A percentile compares a stretch with the other conserved stretches of the same genome.
Evolutionary conservation across 495 filamentous ascomycete species (phyloP).

Genomic region (Xylaria telfairii): DNA sequence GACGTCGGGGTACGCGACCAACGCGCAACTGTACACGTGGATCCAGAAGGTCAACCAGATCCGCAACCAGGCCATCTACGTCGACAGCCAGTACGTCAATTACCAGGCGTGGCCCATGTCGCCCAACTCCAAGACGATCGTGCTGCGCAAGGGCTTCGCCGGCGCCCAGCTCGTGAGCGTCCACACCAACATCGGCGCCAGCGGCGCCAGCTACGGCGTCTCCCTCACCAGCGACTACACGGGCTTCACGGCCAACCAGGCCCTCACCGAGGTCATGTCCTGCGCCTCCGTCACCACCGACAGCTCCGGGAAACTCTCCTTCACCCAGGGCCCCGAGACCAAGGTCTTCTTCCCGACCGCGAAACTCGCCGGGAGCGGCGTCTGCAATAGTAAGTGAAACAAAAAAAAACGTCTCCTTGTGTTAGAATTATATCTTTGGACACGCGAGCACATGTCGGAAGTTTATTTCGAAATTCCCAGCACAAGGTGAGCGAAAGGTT

Average conservation of each 20-base stretch:
- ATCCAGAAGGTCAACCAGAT: conserved; percentile 65
- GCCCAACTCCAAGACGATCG: conserved; percentile 61
- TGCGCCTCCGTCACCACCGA: conserved; percentile 54
- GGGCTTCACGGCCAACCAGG: conserved; percentile 45
- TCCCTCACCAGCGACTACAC: conserved; percentile 50
- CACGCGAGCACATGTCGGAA: background rate
- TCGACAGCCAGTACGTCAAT: conserved; percentile 53
- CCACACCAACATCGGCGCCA: conserved; percentile 63
- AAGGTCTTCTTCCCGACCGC: conserved; percentile 54
- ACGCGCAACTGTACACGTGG: conserved; percentile 62
- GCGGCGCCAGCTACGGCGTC: conserved; percentile 52
- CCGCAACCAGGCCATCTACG: conserved; percentile 60
- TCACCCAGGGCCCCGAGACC: conserved; percentile 56
- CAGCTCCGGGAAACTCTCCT: conserved; percentile 49
- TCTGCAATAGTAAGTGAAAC: conserved; percentile 40
- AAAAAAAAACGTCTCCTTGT: background rate
- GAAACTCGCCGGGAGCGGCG: conserved; percentile 44
- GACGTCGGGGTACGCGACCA: conserved; percentile 66
- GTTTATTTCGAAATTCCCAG: background rate
- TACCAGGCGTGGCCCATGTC: conserved; percentile 64
- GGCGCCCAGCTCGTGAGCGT: conserved; percentile 61
- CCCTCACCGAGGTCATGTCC: conserved; percentile 57
- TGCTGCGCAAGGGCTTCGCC: conserved; percentile 65
- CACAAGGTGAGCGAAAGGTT: background rate
- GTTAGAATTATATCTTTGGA: background rate